Evolutionary conservation across 176 grass and related monocot species (phyloP), one percentile per base, ranked within the genome.

Genomic region (Aechmea fasciata): DNA sequence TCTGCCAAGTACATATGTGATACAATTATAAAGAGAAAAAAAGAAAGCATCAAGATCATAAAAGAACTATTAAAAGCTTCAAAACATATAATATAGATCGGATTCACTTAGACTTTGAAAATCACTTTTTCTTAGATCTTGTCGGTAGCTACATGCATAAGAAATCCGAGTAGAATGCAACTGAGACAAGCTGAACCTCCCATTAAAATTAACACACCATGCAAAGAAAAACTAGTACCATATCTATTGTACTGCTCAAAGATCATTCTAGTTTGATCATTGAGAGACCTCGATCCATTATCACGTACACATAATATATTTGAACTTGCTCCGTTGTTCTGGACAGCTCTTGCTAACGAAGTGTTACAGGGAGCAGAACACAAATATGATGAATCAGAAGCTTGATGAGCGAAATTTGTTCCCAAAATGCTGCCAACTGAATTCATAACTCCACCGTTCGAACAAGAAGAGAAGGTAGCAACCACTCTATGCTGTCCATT

Each of bases 401-500:
- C 50, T 69, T 10, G 68, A 77, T 81, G 67, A 73, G 55, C 47
- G 69, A 57, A 49, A 49, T 47, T 29, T 52, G 50, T 72, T 59
- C 57, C 78, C 22, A 23, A 48, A 73, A 79, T 73, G 50, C 51
- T 67, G 73, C 75, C 82, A 57, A 77, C 69, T 65, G 1, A 70
- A 55, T 11, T 13, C 41, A 50, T 69, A 51, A 24, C 29, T 52
- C 69, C 71, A 66, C 64, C 66, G 75, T 66, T 57, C 13, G 47
- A 82, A 77, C 18, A 29, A 55, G 19, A 24, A 82, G 62, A 17
- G 52, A 72, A 69, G 71, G 62, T 78, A 66, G 81, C 69, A 69
- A 65, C 72, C 53, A 70, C 19, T 2, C 77, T 67, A 57, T 59
- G 74, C 49, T 77, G 66, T 48, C 74, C 70, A 67, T 79, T 68